These are phyloP conservation scores for Ulota crispa DNA, from an alignment of 225 moss, liverwort and hornwort species.

Conservation along the genomic window DNA sequence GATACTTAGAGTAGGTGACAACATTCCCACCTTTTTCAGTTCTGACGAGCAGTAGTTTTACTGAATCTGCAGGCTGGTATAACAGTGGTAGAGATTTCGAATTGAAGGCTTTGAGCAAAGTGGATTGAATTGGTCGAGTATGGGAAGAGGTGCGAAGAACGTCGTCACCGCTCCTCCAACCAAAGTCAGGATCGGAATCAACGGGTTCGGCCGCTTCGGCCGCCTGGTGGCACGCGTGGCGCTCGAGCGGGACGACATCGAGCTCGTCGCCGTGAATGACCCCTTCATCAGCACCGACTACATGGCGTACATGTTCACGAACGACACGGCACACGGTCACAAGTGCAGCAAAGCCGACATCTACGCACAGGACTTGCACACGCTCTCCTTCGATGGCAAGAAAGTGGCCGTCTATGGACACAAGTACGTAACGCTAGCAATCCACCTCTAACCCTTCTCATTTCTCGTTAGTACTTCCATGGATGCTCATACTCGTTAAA, in stretches of 20 bases:
- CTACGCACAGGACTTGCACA: constrained; percentile 69
- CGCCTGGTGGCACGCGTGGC: constrained; percentile 48
- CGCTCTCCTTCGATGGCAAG: constrained; percentile 54
- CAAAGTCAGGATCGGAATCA: constrained; percentile 47
- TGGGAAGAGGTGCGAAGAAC: constrained; percentile 34
- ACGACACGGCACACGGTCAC: constrained; percentile 75
- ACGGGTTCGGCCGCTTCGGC: constrained; percentile 64
- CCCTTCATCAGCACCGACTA: constrained; percentile 63
- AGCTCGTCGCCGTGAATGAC: constrained; percentile 64
- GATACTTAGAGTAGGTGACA: background rate
- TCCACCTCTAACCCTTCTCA: background rate
- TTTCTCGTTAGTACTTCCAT: background rate
- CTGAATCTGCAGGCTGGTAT: constrained; percentile 15
- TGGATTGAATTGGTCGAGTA: constrained; percentile 11
- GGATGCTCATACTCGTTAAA: background rate
- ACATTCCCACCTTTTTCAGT: background rate
- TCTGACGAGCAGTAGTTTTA: background rate
- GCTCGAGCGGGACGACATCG: constrained; percentile 54
- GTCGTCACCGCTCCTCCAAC: constrained; percentile 2
- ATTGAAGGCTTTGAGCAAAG: background rate
- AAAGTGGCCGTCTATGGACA: constrained; percentile 52
- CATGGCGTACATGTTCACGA: constrained; percentile 85
- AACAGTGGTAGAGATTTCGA: background rate
- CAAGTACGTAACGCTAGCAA: constrained; percentile 25
- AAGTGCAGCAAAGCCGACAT: constrained; percentile 54